A percentile compares a stretch with the other conserved stretches of the same genome.
Evolutionary conservation across 768 basidiomycete species (phyloP).

Genomic region (Tylopilus intermedius): DNA sequence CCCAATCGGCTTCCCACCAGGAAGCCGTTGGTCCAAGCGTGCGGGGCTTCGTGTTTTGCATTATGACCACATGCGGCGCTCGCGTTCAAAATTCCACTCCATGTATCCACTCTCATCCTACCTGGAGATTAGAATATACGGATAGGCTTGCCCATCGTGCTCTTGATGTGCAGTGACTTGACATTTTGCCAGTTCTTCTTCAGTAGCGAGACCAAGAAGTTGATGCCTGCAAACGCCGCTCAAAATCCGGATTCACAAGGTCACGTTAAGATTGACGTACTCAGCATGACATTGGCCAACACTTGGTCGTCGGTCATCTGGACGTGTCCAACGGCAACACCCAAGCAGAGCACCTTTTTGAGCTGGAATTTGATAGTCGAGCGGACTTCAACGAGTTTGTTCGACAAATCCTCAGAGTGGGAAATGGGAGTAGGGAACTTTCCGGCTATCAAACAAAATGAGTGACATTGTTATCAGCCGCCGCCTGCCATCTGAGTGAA

Average conservation of each 20-base stretch:
- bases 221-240: conserved; percentile 66
- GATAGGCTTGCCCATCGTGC: conserved; percentile 97
- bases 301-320: conserved; percentile 98
- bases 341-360: conserved; percentile 98
- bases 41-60: conserved; percentile 96
- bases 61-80: conserved; percentile 42
- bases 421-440: conserved; percentile 99
- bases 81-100: conserved; percentile 14
- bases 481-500: background rate
- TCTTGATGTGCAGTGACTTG: conserved; percentile 97
- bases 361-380: conserved; percentile 99
- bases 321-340: conserved; percentile 96
- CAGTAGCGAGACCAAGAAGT: conserved; percentile 98
- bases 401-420: conserved; percentile 81
- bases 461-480: background rate
- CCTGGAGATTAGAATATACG: conserved; percentile 70
- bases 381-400: conserved; percentile 92
- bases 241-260: background rate
- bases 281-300: conserved; percentile 94
- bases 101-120: conserved; percentile 7
- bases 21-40: conserved; percentile 96
- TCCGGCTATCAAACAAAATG: conserved; percentile 58
- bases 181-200: conserved; percentile 99
- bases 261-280: conserved; percentile 40
- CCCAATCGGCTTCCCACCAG: conserved; percentile 76